Conservation (phyloP, 192 early-diverging fungal genomes). For the Podochytrium sp. region DNA sequence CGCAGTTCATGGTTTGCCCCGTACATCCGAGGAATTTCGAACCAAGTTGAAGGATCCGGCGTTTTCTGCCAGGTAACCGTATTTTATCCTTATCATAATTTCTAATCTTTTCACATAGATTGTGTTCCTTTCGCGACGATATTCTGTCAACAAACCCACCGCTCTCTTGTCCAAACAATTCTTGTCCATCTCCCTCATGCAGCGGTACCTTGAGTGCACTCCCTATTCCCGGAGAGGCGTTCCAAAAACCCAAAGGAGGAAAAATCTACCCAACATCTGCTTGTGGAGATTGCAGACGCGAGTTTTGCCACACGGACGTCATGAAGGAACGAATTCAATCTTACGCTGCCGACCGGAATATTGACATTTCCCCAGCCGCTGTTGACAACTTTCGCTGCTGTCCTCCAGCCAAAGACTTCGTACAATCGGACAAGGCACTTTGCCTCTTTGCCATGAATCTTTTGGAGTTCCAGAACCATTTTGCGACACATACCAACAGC, state of each 20-base stretch:
- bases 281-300: not conserved
- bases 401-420: not conserved
- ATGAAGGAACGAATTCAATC: not conserved
- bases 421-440: not conserved
- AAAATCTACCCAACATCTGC: not conserved
- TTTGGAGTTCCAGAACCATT: not conserved
- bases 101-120: not conserved
- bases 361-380: not conserved
- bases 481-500: not conserved
- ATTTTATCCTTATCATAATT: too few relatives aligned
- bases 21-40: not conserved
- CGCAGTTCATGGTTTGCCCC: not conserved
- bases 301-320: not conserved
- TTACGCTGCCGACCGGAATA: not conserved
- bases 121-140: not conserved
- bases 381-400: not conserved
- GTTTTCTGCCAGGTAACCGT: not conserved
- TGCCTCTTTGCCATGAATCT: not conserved
- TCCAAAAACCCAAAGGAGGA: not conserved
- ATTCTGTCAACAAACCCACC: not conserved
- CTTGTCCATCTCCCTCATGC: not conserved
- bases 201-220: not conserved
- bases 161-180: not conserved
- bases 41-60: not conserved
- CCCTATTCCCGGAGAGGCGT: not conserved